phyloP scores from a whole-genome alignment of 2,329 filamentous ascomycete species.

The Helotiales sp. region DNA sequence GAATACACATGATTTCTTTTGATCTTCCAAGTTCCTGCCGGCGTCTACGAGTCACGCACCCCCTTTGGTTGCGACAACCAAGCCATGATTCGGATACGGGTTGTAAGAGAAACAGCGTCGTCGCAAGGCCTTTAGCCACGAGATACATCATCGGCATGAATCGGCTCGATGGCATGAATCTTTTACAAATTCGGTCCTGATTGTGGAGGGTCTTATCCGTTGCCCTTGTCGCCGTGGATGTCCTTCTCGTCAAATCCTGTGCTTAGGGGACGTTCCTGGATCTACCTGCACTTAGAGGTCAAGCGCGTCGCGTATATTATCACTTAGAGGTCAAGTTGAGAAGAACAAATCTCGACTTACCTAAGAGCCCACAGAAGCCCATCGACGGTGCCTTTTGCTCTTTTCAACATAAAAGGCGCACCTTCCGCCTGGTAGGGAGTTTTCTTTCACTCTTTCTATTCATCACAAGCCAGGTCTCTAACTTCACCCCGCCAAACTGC shows the following conservation, averaged over 20 bases:
- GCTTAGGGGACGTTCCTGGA: slow-evolving; percentile 27
- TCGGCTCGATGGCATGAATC: slow-evolving; percentile 17
- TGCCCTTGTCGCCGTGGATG: slow-evolving; percentile 22
- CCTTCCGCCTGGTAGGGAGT: background rate
- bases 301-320: slow-evolving; percentile 33
- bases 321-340: slow-evolving; percentile 32
- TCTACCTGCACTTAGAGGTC: slow-evolving; percentile 23
- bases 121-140: slow-evolving; percentile 10
- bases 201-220: slow-evolving; percentile 32
- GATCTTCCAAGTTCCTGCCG: background rate
- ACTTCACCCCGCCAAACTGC: slow-evolving; percentile 22
- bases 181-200: slow-evolving; percentile 31
- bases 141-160: slow-evolving; percentile 14
- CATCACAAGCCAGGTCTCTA: slow-evolving; percentile 1
- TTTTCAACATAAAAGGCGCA: slow-evolving; percentile 1
- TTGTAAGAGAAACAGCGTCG: slow-evolving; percentile 26
- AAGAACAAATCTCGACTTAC: slow-evolving; percentile 25
- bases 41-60: background rate
- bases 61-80: background rate
- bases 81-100: background rate
- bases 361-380: slow-evolving; percentile 24
- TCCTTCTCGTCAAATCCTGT: slow-evolving; percentile 28
- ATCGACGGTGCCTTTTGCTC: background rate
- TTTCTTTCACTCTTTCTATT: background rate
- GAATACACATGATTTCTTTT: background rate